Conservation (phyloP, 495 filamentous ascomycete species). For the Trichocladium antarcticum region DNA sequence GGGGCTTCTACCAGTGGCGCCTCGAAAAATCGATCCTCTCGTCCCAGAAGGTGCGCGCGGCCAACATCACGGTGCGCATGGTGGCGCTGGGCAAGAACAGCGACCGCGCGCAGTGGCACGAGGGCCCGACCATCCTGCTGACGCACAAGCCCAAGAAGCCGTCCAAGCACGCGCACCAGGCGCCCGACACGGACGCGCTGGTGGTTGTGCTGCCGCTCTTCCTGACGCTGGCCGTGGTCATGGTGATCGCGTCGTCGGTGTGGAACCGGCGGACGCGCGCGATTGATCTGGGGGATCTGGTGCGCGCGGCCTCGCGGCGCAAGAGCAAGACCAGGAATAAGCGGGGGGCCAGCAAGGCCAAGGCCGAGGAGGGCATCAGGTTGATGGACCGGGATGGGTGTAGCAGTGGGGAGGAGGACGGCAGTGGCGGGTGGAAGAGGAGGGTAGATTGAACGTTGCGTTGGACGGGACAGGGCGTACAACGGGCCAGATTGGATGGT, state of each 20-base stretch:
- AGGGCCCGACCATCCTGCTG: slow-evolving; percentile 27
- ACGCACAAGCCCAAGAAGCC: slow-evolving; percentile 12
- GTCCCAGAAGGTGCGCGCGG: slow-evolving; percentile 13
- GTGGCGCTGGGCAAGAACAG: slow-evolving; percentile 19
- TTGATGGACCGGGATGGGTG: slow-evolving; percentile 27
- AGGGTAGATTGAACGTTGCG: not conserved
- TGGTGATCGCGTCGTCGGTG: too few species aligned
- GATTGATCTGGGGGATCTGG: slow-evolving; percentile 30
- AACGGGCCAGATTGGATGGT: too few species aligned
- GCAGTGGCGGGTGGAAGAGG: not conserved
- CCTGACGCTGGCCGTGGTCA: slow-evolving; percentile 23
- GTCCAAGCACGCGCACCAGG: slow-evolving; percentile 7
- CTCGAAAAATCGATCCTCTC: slow-evolving; percentile 20
- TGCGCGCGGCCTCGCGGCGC: slow-evolving; percentile 26
- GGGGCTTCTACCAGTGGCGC: slow-evolving; percentile 35
- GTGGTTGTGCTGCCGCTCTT: slow-evolving; percentile 33
- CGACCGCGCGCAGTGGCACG: slow-evolving; percentile 11
- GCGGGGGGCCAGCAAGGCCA: too few species aligned
- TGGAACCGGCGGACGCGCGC: slow-evolving; percentile 30
- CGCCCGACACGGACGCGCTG: slow-evolving; percentile 20
- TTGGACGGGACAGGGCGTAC: too few species aligned
- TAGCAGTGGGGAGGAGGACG: not conserved
- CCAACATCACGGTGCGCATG: slow-evolving; percentile 35
- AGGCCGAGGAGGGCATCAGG: slow-evolving; percentile 29
- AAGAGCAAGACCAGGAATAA: not conserved